These are phyloP conservation scores for Neonectria hederae DNA, from an alignment of 2,329 filamentous ascomycete species.

Conservation along the genomic window DNA sequence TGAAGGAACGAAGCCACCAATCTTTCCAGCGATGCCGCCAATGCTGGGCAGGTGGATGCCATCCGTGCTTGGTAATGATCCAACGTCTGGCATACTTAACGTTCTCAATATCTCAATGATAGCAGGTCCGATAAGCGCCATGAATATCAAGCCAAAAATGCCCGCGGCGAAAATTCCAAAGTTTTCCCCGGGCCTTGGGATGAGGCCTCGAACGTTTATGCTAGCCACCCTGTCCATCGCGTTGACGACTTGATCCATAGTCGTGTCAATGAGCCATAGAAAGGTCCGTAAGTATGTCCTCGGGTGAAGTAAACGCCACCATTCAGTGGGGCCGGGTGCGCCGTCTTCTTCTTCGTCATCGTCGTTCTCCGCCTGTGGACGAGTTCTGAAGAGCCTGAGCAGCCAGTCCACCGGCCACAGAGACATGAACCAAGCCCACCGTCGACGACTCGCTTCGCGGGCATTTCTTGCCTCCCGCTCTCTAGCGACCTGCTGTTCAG, in stretches of 20 bases:
- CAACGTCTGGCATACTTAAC: slow-evolving; percentile 9
- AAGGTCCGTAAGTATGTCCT: slow-evolving; percentile 44
- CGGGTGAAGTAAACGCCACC: slow-evolving; percentile 45
- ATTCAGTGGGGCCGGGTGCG: slow-evolving; percentile 24
- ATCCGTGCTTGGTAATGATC: neutral
- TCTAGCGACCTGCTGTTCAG: slow-evolving; percentile 29
- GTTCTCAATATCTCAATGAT: slow-evolving; percentile 8
- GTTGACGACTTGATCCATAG: slow-evolving; percentile 32
- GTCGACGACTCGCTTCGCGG: slow-evolving; percentile 27
- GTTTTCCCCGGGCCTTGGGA: neutral
- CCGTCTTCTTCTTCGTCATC: slow-evolving; percentile 18
- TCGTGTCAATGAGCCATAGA: slow-evolving; percentile 35
- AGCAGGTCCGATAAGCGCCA: neutral
- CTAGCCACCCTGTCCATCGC: slow-evolving; percentile 29
- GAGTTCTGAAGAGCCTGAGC: neutral
- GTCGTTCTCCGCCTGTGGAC: neutral
- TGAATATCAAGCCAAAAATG: slow-evolving; percentile 3
- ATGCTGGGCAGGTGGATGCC: slow-evolving; percentile 27
- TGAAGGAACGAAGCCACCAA: slow-evolving; percentile 39
- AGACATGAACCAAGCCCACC: slow-evolving; percentile 37
- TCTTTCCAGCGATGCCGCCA: slow-evolving; percentile 24
- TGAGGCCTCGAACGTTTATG: neutral
- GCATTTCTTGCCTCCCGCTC: slow-evolving; percentile 16
- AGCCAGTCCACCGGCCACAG: slow-evolving; percentile 30
- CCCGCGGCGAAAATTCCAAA: slow-evolving; percentile 12